Percentiles rank a stretch among this genome's conserved stretches.
Conservation (phyloP, 148 eudicot genomes). For the Cornus suecica region DNA sequence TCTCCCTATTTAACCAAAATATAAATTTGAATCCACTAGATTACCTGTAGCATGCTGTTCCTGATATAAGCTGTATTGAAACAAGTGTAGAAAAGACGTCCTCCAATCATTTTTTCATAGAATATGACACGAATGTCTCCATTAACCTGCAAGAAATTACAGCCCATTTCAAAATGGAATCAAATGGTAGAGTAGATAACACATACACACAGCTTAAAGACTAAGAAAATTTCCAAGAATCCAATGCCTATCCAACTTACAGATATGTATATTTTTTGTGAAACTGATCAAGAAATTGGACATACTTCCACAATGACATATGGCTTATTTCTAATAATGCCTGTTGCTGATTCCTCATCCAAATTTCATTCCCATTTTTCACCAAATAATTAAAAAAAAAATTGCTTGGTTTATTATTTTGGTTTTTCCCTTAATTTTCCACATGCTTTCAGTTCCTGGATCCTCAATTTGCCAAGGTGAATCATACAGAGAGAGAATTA, state of each 20-base stretch:
- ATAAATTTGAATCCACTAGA: background rate
- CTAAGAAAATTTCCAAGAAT: background rate
- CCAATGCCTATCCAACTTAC: background rate
- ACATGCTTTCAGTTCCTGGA: background rate
- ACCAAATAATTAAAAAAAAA: no score
- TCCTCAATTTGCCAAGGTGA: background rate
- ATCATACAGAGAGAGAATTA: background rate
- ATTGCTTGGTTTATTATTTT: background rate
- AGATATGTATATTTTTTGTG: background rate
- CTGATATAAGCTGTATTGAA: slow-evolving; percentile 58
- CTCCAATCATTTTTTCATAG: slow-evolving; percentile 54
- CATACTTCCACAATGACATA: background rate
- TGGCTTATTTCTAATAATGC: background rate
- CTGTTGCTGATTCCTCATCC: background rate
- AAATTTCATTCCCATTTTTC: background rate
- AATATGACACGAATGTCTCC: slow-evolving; percentile 59
- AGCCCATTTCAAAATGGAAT: background rate
- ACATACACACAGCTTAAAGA: background rate
- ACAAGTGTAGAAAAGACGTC: slow-evolving; percentile 63
- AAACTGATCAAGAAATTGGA: background rate
- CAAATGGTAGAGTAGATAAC: background rate
- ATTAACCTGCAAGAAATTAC: slow-evolving; percentile 32
- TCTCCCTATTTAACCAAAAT: background rate
- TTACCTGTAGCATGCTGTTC: slow-evolving; percentile 53
- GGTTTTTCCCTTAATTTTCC: background rate